phyloP scores from a whole-genome alignment of 192 early-diverging fungal species.

The Coemansia umbellata region DNA sequence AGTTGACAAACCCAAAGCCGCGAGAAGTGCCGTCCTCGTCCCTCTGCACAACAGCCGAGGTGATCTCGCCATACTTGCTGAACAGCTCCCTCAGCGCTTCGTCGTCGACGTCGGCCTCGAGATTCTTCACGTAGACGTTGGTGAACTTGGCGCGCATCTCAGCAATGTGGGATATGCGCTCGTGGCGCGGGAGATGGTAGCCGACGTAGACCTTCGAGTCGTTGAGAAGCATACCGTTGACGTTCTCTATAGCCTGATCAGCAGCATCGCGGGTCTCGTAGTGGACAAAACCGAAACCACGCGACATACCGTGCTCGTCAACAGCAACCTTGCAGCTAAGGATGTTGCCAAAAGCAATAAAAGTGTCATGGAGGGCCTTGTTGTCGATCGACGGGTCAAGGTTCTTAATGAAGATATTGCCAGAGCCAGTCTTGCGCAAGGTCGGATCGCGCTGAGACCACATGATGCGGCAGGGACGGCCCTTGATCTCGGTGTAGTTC shows the following conservation, averaged over 20 bases:
- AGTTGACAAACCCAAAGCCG: conserved; percentile 99
- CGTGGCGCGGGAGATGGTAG: conserved; percentile 86
- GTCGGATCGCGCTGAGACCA: conserved; percentile 99
- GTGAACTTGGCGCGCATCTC: conserved; percentile 90
- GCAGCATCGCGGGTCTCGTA: conserved; percentile 94
- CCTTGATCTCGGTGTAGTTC: conserved; percentile 96
- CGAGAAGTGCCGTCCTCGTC: conserved; percentile 84
- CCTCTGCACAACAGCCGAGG: conserved; percentile 70
- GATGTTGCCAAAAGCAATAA: conserved; percentile 95
- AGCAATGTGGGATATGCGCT: conserved; percentile 87
- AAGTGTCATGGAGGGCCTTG: conserved; percentile 99
- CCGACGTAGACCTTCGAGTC: conserved; percentile 97
- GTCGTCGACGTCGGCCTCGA: conserved; percentile 75
- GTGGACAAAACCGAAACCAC: conserved; percentile 98
- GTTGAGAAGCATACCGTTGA: conserved; percentile 99
- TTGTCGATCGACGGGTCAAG: conserved; percentile 95
- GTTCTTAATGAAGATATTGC: conserved; percentile 99
- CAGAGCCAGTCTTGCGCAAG: conserved; percentile 81
- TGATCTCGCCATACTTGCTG: conserved; percentile 72
- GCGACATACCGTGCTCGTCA: conserved; percentile 71
- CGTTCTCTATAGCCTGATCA: conserved; percentile 91
- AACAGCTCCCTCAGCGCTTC: conserved; percentile 80
- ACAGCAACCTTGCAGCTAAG: conserved; percentile 96
- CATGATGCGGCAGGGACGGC: conserved; percentile 97
- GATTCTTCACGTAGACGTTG: conserved; percentile 98